These are phyloP conservation scores for Coemansia sp. DNA, from an alignment of 192 early-diverging fungal genomes.

Conservation along the genomic window DNA sequence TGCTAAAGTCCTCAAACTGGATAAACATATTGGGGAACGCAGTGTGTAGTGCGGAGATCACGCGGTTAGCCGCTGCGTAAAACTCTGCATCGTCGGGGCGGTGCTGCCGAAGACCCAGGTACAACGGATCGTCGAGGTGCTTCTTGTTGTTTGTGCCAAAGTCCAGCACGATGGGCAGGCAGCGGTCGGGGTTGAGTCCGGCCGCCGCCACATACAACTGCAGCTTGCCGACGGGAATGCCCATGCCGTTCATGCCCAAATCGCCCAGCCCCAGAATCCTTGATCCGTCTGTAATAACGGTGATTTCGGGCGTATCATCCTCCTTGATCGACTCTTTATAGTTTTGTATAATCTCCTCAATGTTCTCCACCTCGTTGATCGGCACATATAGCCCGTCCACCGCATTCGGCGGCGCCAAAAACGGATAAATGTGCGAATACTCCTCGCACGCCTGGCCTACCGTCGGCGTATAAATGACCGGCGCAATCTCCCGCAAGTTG, in stretches of 20 bases:
- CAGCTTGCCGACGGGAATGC: conserved; percentile 92
- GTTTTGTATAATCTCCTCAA: conserved; percentile 73
- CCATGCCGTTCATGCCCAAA: conserved; percentile 91
- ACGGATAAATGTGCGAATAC: conserved; percentile 84
- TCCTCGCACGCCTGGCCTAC: conserved; percentile 80
- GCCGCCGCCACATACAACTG: conserved; percentile 83
- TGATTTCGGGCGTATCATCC: conserved; percentile 69
- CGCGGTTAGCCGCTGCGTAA: conserved; percentile 72
- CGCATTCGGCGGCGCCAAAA: conserved; percentile 68
- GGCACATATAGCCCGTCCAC: conserved; percentile 86
- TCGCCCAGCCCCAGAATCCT: conserved; percentile 92
- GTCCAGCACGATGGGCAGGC: conserved; percentile 88
- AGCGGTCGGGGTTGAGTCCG: conserved; percentile 80
- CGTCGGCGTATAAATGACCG: conserved; percentile 78
- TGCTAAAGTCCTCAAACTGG: conserved; percentile 96
- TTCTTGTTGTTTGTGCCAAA: conserved; percentile 85
- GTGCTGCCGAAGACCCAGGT: conserved; percentile 74
- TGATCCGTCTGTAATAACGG: conserved; percentile 91
- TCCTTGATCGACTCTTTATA: conserved; percentile 68
- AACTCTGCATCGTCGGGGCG: conserved; percentile 65
- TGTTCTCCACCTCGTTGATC: conserved; percentile 67
- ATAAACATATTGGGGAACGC: conserved; percentile 84
- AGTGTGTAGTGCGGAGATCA: conserved; percentile 66
- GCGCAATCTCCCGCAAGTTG: conserved; percentile 73
- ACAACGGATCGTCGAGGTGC: conserved; percentile 81